These are phyloP conservation scores for Penicillium ochrochloron DNA, from an alignment of 495 filamentous ascomycete genomes.

Conservation along the genomic window DNA sequence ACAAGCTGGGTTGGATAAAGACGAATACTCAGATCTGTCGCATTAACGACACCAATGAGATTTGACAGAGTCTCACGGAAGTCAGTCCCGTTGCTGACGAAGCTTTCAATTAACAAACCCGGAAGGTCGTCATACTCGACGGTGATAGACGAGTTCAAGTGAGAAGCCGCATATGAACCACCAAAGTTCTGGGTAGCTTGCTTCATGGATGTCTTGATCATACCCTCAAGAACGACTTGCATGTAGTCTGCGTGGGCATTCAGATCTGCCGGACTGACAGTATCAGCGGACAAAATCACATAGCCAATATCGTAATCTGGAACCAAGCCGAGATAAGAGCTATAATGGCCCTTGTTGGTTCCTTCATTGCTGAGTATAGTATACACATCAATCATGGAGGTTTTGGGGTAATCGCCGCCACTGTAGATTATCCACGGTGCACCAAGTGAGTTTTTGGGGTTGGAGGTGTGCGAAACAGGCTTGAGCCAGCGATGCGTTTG, in stretches of 20 bases:
- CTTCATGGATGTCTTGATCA: slow-evolving; percentile 48
- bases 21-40: slow-evolving; percentile 43
- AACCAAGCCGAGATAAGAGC: slow-evolving; percentile 48
- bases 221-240: slow-evolving; percentile 41
- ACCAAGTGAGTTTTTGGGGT: slow-evolving; percentile 50
- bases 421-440: slow-evolving; percentile 42
- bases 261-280: slow-evolving; percentile 26
- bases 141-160: slow-evolving; percentile 29
- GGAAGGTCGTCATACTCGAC: slow-evolving; percentile 42
- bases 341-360: slow-evolving; percentile 47
- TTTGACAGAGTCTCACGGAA: slow-evolving; percentile 35
- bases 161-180: slow-evolving; percentile 41
- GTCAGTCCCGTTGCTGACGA: slow-evolving; percentile 56
- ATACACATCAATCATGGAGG: slow-evolving; percentile 54
- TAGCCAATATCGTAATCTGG: slow-evolving; percentile 58
- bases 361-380: slow-evolving; percentile 49
- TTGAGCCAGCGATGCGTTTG: slow-evolving; percentile 50
- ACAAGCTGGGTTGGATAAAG: slow-evolving; percentile 48
- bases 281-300: slow-evolving; percentile 48
- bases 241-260: slow-evolving; percentile 36
- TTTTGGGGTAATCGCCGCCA: slow-evolving; percentile 28
- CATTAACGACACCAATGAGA: slow-evolving; percentile 35
- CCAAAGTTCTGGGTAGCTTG: slow-evolving; percentile 48
- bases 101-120: slow-evolving; percentile 51
- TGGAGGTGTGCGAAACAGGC: slow-evolving; percentile 55